phyloP scores from a whole-genome alignment of 768 basidiomycete species.

The Podaxis sp. region DNA sequence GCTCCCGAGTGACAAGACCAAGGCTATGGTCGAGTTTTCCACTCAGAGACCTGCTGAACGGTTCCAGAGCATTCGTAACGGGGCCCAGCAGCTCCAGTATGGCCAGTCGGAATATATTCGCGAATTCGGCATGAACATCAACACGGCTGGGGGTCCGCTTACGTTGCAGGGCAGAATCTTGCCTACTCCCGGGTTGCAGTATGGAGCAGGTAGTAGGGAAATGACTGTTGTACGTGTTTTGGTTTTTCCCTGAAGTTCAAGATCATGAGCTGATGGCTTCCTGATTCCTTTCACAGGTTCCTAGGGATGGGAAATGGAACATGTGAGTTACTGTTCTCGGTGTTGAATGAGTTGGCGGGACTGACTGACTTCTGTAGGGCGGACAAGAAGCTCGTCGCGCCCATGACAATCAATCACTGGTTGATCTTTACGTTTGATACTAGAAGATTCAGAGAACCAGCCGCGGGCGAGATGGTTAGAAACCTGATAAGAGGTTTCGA shows the following conservation, averaged over 20 bases:
- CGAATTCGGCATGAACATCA: slow-evolving; percentile 66
- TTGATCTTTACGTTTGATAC: slow-evolving; percentile 64
- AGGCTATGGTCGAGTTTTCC: slow-evolving; percentile 62
- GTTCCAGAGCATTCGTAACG: slow-evolving; percentile 50
- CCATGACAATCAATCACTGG: slow-evolving; percentile 58
- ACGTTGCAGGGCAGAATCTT: slow-evolving; percentile 57
- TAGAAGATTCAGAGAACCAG: slow-evolving; percentile 45
- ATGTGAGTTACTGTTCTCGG: slow-evolving; percentile 45
- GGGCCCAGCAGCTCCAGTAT: slow-evolving; percentile 60
- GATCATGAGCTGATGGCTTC: not conserved
- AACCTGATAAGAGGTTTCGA: slow-evolving; percentile 55
- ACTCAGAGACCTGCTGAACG: slow-evolving; percentile 62
- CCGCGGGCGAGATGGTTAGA: slow-evolving; percentile 26
- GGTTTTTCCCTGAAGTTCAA: not conserved
- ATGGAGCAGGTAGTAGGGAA: slow-evolving; percentile 56
- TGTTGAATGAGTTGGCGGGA: slow-evolving; percentile 29
- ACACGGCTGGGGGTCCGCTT: slow-evolving; percentile 45
- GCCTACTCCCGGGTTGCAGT: slow-evolving; percentile 60
- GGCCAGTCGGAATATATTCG: slow-evolving; percentile 73
- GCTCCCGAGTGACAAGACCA: slow-evolving; percentile 64
- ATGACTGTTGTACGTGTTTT: slow-evolving; percentile 47
- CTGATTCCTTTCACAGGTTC: slow-evolving; percentile 39
- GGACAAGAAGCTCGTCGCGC: slow-evolving; percentile 63
- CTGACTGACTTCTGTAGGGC: slow-evolving; percentile 52
- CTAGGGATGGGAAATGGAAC: slow-evolving; percentile 74